A percentile compares a stretch with the other conserved stretches of the same genome.
phyloP scores from a whole-genome alignment of 139 green algal species.

The Monoraphidium neglectum region DNA sequence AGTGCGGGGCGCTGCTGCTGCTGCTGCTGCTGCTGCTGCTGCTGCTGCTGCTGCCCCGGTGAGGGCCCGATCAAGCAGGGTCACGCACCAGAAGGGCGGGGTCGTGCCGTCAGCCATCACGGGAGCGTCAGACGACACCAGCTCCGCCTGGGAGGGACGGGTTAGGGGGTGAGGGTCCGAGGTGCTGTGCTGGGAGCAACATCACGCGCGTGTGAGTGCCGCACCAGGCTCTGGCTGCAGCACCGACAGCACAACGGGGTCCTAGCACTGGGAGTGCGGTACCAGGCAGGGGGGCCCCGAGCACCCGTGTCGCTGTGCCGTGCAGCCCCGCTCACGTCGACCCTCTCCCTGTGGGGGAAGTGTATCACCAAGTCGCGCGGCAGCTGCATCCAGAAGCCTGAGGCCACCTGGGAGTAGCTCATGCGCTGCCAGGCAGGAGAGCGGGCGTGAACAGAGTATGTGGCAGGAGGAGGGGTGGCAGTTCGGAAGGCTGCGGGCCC shows the following conservation, averaged over 20 bases:
- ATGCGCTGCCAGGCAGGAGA: background rate
- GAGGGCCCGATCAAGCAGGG: no score
- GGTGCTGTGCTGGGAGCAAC: background rate
- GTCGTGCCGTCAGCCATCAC: no score
- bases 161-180: no score
- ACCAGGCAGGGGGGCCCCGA: background rate
- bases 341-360: background rate
- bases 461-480: no score
- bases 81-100: no score
- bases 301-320: no score
- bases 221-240: background rate
- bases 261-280: background rate
- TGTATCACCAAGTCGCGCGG: background rate
- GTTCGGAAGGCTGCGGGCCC: no score
- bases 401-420: constrained; percentile 15
- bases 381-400: constrained; percentile 18
- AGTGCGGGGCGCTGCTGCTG: background rate
- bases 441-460: no score
- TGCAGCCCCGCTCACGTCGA: no score
- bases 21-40: background rate
- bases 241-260: background rate
- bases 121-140: no score
- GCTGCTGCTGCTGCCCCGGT: background rate
- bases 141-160: no score
- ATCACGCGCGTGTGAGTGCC: background rate